Conservation (phyloP, 2,329 filamentous ascomycete species). For the Fusarium temperatum region DNA sequence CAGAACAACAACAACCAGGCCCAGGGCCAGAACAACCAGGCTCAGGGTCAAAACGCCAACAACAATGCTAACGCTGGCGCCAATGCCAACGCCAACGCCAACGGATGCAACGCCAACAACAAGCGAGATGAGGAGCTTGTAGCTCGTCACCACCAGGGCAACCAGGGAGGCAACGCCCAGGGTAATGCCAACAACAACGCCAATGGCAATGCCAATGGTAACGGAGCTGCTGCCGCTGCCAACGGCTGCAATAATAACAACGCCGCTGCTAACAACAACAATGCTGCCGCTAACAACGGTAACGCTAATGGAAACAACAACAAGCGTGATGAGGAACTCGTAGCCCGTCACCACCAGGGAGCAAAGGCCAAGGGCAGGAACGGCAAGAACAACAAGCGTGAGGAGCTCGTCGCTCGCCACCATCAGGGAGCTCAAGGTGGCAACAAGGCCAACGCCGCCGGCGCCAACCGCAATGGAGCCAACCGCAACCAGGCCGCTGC, state of each 20-base stretch:
- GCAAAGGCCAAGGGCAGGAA: not conserved
- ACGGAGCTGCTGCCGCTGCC: not conserved
- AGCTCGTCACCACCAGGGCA: constrained; percentile 9
- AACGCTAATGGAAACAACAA: not conserved
- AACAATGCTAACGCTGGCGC: not conserved
- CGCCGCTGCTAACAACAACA: not conserved
- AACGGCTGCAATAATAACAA: not conserved
- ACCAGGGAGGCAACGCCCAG: constrained; percentile 1
- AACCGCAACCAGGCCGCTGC: not conserved
- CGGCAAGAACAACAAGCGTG: not conserved
- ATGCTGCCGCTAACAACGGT: not conserved
- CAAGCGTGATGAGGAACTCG: not conserved
- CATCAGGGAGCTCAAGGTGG: not conserved
- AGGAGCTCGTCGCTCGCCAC: not conserved
- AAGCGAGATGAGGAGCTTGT: constrained; percentile 9
- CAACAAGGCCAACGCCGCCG: not conserved
- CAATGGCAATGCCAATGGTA: not conserved
- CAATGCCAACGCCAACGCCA: not conserved
- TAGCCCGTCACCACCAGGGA: constrained; percentile 6
- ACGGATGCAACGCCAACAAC: constrained; percentile 11
- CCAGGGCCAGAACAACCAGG: not conserved
- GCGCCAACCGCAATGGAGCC: not conserved
- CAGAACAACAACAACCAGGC: not conserved
- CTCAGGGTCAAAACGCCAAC: constrained; percentile 1
- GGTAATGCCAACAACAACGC: not conserved